phyloP scores from a whole-genome alignment of 2,329 filamentous ascomycete genomes.

The Pseudofabraea citricarpa region DNA sequence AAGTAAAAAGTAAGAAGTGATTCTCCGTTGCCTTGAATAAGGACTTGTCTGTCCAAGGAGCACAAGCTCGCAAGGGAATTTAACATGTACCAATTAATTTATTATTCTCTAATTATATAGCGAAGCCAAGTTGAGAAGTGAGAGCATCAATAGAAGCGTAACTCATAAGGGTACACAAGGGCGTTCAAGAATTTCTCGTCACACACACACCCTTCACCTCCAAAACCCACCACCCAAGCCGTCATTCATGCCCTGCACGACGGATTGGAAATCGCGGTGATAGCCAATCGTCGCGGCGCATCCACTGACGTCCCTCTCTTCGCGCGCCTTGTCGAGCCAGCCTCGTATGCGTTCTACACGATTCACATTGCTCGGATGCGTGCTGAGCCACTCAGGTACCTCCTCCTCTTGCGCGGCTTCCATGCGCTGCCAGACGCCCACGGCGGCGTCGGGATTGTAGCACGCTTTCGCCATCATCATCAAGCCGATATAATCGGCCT shows the following conservation, averaged over 20 bases:
- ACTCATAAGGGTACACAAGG: too few relatives aligned
- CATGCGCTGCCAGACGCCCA: conserved; percentile 65
- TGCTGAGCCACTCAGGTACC: conserved; percentile 68
- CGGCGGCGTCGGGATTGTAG: conserved; percentile 64
- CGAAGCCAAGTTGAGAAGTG: too few relatives aligned
- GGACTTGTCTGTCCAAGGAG: too few relatives aligned
- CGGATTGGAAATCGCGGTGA: background rate
- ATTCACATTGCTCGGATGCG: conserved; percentile 65
- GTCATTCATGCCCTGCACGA: background rate
- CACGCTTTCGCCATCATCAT: conserved; percentile 82
- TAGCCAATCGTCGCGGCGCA: conserved; percentile 30
- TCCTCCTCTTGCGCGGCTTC: conserved; percentile 44
- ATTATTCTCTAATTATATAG: too few relatives aligned
- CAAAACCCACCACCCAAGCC: background rate
- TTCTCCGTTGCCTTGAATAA: too few relatives aligned
- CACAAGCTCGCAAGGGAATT: too few relatives aligned
- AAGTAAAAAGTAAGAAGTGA: too few relatives aligned
- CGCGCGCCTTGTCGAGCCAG: conserved; percentile 55
- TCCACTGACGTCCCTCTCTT: conserved; percentile 48
- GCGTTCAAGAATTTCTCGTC: too few relatives aligned
- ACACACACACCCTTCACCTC: background rate
- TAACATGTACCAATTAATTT: too few relatives aligned
- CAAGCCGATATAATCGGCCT: conserved; percentile 76
- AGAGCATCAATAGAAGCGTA: too few relatives aligned
- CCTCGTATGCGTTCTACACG: conserved; percentile 60